These are phyloP conservation scores for Fraxinus angustifolia DNA, from an alignment of 305 asterid genomes.

Conservation along the genomic window DNA sequence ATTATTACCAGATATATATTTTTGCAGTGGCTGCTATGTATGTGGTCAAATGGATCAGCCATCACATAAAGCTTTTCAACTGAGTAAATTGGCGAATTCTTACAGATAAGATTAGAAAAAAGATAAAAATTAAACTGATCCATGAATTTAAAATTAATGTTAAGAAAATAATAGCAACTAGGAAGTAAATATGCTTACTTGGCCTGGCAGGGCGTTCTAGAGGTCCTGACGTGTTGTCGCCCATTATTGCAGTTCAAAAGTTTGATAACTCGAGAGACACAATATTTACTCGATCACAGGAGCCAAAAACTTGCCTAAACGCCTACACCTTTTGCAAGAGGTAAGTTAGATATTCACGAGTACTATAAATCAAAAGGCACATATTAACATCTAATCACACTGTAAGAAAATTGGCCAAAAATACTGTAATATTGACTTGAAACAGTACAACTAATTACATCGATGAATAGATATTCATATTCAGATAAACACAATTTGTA, in stretches of 20 bases:
- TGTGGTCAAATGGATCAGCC: background rate
- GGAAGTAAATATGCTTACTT: constrained; percentile 38
- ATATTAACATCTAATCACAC: background rate
- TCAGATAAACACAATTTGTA: background rate
- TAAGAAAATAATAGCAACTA: background rate
- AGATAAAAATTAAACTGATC: background rate
- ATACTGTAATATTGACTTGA: background rate
- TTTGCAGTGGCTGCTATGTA: background rate
- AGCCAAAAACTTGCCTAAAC: constrained; percentile 23
- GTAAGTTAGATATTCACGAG: background rate
- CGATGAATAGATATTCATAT: background rate
- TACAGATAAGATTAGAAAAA: background rate
- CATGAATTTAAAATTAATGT: background rate
- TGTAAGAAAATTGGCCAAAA: background rate
- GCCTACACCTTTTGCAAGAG: constrained; percentile 29
- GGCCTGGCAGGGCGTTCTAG: constrained; percentile 49
- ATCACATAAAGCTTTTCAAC: background rate
- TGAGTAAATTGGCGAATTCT: background rate
- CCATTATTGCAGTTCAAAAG: constrained; percentile 32
- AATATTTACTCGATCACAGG: constrained; percentile 17
- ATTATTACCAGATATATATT: background rate
- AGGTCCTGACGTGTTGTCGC: constrained; percentile 42
- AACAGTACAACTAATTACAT: background rate
- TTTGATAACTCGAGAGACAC: constrained; percentile 16
- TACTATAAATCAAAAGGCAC: background rate